Base-by-base conservation (phyloP, 495 filamentous ascomycete genomes). In the Talaromyces borbonicus region DNA sequence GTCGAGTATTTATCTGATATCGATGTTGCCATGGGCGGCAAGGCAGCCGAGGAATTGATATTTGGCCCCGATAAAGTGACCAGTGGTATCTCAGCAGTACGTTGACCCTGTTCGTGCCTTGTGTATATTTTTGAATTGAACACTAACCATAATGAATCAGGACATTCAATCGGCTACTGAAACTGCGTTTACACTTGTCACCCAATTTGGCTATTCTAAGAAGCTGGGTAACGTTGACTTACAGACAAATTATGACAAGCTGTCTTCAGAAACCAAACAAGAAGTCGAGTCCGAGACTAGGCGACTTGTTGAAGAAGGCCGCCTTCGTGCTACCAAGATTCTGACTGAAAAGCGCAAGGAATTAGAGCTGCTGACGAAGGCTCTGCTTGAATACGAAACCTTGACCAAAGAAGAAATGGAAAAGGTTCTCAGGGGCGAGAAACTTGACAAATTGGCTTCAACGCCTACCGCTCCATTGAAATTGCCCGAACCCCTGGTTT, bases 381-480 rank as follows among this genome's bases (percentile, higher is more conserved):
- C 89, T 3, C 67, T 98, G 9, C 78, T 98, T 20, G 83, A 97
- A 67, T 96, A 96, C 63, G 93, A 97, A 65, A 93, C 86, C 2
- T 67, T 96, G 18, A 84, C 79, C 51, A 83, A 81, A 57, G 82
- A 84, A 19, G 93, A 98, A 56, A 90, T 96, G 54, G 84, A 84
- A 60, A 87, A 83, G 67, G 84, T 95, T 2, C 72, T 96, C 20
- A 73, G 73, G 46, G 92, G 92, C 14, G 87, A 95, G 64, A 85
- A 85, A 59, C 67, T 96, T n/a, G 76, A 79, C 11, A 80, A 74
- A 50, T 39, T 83, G 18, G 56, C 57, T 15, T 57, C 67, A 8
- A 40, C 57, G 9, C 54, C 72, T 5, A 57, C 65, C 19, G 61
- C 66, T 4, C 74, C 75, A 4, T 62, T 81, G 32, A 80, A 78